Conservation (phyloP, 2,329 filamentous ascomycete genomes). For the Davidsoniella neocaledoniae region DNA sequence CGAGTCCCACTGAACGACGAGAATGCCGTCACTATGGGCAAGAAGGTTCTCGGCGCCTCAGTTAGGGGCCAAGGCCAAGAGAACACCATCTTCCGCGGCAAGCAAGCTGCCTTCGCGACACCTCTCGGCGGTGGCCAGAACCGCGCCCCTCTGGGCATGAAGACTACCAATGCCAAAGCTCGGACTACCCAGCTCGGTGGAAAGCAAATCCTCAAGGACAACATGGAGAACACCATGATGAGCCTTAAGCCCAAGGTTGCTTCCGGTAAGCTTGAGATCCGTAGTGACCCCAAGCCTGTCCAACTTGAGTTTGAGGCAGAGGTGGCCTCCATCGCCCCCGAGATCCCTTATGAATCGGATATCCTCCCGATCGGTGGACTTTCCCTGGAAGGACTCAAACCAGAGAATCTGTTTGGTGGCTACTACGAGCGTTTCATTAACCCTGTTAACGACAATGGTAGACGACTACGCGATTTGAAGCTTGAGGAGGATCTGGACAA, state of each 20-base stretch:
- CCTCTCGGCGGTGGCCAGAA: conserved; percentile 27
- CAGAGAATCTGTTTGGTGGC: conserved; percentile 41
- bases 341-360: conserved; percentile 53
- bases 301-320: conserved; percentile 60
- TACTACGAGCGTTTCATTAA: conserved; percentile 45
- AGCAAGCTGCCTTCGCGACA: conserved; percentile 8
- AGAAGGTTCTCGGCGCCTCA: conserved; percentile 8
- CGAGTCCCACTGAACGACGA: conserved; percentile 62
- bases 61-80: conserved; percentile 7
- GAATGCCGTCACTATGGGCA: conserved; percentile 34
- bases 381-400: conserved; percentile 40
- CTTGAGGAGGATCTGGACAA: conserved; percentile 35
- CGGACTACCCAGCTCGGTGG: conserved; percentile 44
- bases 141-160: conserved; percentile 75
- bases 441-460: conserved; percentile 50
- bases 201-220: conserved; percentile 39
- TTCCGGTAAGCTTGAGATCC: conserved; percentile 24
- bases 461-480: conserved; percentile 44
- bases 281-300: conserved; percentile 20
- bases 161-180: conserved; percentile 89
- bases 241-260: conserved; percentile 38
- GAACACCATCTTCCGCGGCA: conserved; percentile 8
- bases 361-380: conserved; percentile 42
- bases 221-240: conserved; percentile 32
- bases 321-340: conserved; percentile 60